Percentiles rank a stretch among this genome's conserved stretches.
Conservation (phyloP, 805 yeast genomes). For the Allodekkera sacchari region DNA sequence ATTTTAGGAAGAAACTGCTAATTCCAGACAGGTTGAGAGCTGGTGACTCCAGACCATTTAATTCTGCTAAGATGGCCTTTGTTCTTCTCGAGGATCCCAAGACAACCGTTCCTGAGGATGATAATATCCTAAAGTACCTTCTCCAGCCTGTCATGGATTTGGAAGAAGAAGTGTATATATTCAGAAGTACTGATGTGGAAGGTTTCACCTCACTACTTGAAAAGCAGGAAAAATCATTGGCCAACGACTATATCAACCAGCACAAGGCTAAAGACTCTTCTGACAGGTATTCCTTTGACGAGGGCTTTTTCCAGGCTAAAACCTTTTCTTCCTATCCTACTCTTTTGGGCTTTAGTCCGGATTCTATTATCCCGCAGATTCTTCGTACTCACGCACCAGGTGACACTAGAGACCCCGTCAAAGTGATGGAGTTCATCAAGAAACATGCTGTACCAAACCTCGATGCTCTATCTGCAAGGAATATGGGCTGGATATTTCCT, state of each 20-base stretch:
- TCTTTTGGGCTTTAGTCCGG: slow-evolving; percentile 50
- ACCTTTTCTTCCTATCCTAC: slow-evolving; percentile 57
- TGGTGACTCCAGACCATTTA: slow-evolving; percentile 18
- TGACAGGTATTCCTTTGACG: slow-evolving; percentile 27
- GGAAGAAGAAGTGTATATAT: slow-evolving; percentile 46
- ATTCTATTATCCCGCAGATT: slow-evolving; percentile 40
- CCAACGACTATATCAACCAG: slow-evolving; percentile 36
- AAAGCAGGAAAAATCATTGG: slow-evolving; percentile 32
- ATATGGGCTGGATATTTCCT: slow-evolving; percentile 31
- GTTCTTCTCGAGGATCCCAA: slow-evolving; percentile 46
- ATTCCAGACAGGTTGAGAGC: slow-evolving; percentile 9
- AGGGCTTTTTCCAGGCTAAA: slow-evolving; percentile 39
- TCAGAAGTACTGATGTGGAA: slow-evolving; percentile 37
- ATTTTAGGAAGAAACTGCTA: slow-evolving; percentile 16
- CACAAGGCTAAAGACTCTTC: slow-evolving; percentile 11
- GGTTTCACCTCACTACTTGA: slow-evolving; percentile 31
- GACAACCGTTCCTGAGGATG: slow-evolving; percentile 51
- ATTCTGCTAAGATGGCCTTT: slow-evolving; percentile 39
- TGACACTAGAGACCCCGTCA: slow-evolving; percentile 45
- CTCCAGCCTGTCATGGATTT: slow-evolving; percentile 52
- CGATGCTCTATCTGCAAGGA: slow-evolving; percentile 39
- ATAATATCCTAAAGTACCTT: slow-evolving; percentile 49
- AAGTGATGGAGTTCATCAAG: slow-evolving; percentile 42
- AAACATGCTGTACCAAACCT: slow-evolving; percentile 43
- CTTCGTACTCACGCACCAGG: slow-evolving; percentile 57